phyloP scores from a whole-genome alignment of 1,139 yeast species.

The Sugiyamaella pinicola region DNA sequence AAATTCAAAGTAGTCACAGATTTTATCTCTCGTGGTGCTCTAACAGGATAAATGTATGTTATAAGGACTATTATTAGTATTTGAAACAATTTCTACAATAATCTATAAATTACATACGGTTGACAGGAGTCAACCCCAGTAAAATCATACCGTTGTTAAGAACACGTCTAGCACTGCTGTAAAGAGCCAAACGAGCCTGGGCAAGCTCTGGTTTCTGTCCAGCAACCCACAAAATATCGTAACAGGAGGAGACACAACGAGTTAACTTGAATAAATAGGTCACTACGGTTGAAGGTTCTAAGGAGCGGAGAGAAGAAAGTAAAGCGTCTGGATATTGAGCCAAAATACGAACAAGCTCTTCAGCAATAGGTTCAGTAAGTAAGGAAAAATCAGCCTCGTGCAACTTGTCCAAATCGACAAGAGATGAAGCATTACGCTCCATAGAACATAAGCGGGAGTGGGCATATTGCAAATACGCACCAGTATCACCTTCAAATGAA shows the following conservation, averaged over 20 bases:
- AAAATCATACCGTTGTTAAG: conserved; percentile 87
- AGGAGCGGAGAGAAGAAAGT: conserved; percentile 78
- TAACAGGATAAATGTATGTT: conserved; percentile 36
- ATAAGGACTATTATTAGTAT: background rate
- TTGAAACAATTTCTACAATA: background rate
- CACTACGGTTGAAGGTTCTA: conserved; percentile 93
- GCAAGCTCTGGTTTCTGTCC: conserved; percentile 92
- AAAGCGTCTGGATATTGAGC: conserved; percentile 92
- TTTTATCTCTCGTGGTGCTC: conserved; percentile 84
- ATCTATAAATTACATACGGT: conserved; percentile 70
- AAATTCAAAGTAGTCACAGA: conserved; percentile 76
- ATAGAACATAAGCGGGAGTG: conserved; percentile 96
- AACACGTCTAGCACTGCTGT: conserved; percentile 87
- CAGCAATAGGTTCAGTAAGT: conserved; percentile 76
- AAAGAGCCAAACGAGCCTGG: conserved; percentile 88
- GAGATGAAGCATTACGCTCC: conserved; percentile 69
- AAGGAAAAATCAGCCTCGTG: conserved; percentile 67
- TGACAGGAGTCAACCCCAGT: conserved; percentile 95
- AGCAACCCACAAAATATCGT: conserved; percentile 95
- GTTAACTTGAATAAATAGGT: conserved; percentile 91
- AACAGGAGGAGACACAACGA: conserved; percentile 92
- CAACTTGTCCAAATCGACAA: conserved; percentile 46
- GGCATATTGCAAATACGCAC: conserved; percentile 98
- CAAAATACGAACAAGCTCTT: conserved; percentile 70
- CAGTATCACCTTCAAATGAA: conserved; percentile 98